Evolutionary conservation across 345 rosid species (phyloP), one percentile per base, ranked within the genome.

Genomic region (sweet orange (Citrus sinensis)): DNA sequence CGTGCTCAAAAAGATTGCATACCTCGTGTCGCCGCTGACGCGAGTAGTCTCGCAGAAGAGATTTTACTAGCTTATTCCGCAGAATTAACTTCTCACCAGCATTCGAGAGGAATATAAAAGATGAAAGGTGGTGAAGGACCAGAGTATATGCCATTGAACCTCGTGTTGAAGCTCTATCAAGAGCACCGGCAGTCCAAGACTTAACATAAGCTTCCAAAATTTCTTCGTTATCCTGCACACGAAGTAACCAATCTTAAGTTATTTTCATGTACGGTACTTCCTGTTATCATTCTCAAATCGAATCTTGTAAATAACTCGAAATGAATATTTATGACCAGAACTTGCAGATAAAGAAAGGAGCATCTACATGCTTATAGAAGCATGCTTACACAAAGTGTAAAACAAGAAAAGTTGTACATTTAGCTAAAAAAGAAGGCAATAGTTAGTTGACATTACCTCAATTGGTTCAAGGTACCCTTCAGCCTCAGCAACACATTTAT

Each of bases 391-490:
- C 25, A 65, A 46, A 27, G 63, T 20, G 22, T 16, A 75, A 11
- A 35, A 27, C 34, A 49, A 78, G 46, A 39, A 65, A 29, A 1
- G n/a, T 19, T 22, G 62, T 40, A 59, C 9, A 81, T 24, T 16
- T 72, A 66, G 46, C 29, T 35, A 49, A 32, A 80, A 25, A 61
- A 60, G 7, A 3, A 4, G n/a, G 61, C 20, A 39, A 40, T 16
- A 51, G 59, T 73, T 49, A 59, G 64, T 19, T 25, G 73, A 25
- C 70, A 78, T 67, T 86, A 92, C 98, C 98, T 95, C 97, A 59
- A 83, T 65, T 13, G 97, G 98, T 85, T 89, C 94, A 9, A 95
- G 94, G 81, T 92, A 93, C 39, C 97, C 98, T 62, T 88, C 88
- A 8, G 90, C 90, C 67, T 79, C 79, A 74, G 87, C 92, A 74